Percentiles rank a stretch among this genome's conserved stretches.
Conservation (phyloP, 2,329 filamentous ascomycete genomes). For the Fusarium gaditjirri region DNA sequence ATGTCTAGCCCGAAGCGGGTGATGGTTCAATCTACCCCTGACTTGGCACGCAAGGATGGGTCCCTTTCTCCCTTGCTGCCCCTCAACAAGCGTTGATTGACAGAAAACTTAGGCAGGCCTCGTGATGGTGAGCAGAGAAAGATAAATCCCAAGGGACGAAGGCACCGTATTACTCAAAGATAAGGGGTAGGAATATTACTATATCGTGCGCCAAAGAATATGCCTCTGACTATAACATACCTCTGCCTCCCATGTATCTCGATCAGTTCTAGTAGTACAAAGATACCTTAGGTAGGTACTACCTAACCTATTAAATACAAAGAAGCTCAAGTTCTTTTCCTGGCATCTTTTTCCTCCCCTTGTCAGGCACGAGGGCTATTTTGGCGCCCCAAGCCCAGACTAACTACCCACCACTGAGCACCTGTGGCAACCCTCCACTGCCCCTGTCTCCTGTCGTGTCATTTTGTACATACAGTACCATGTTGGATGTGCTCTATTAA, state of each 20-base stretch:
- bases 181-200: background rate
- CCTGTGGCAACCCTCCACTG: constrained; percentile 17
- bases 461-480: background rate
- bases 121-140: background rate
- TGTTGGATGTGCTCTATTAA: constrained; percentile 10
- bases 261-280: background rate
- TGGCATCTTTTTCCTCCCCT: background rate
- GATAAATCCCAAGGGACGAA: background rate
- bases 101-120: constrained; percentile 10
- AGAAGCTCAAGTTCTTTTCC: background rate
- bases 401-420: constrained; percentile 25
- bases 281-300: background rate
- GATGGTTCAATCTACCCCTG: constrained; percentile 39
- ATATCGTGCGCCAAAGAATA: background rate
- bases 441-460: constrained; percentile 21
- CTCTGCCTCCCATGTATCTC: background rate
- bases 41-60: constrained; percentile 27
- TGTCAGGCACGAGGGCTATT: constrained; percentile 28
- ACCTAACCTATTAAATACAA: background rate
- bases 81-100: constrained; percentile 20
- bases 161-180: background rate
- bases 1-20: constrained; percentile 28
- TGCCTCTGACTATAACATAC: background rate
- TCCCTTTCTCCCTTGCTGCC: constrained; percentile 12
- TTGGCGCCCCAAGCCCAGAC: constrained; percentile 7